Conservation (phyloP, 1,284 basidiomycete species). For the Tylopilus orsonianus region DNA sequence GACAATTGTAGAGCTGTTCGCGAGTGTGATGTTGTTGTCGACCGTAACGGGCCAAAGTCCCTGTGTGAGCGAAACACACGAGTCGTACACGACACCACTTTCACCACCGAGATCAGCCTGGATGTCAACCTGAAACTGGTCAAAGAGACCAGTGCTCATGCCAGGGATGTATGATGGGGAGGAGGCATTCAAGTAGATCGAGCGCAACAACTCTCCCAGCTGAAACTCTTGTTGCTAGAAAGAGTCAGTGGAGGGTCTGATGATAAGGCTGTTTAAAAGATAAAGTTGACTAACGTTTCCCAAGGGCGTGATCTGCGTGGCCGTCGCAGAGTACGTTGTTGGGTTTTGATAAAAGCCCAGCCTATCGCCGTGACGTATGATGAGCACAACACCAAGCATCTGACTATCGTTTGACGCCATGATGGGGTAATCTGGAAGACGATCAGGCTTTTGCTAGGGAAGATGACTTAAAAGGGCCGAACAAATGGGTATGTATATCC, state of each 20-base stretch:
- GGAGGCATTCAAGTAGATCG: slow-evolving; percentile 58
- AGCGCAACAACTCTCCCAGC: slow-evolving; percentile 62
- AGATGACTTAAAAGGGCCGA: neutral
- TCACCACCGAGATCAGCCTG: slow-evolving; percentile 78
- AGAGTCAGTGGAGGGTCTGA: neutral
- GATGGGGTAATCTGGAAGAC: neutral
- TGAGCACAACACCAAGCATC: slow-evolving; percentile 56
- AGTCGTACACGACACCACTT: slow-evolving; percentile 70
- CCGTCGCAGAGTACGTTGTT: slow-evolving; percentile 59
- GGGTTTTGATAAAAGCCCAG: slow-evolving; percentile 65
- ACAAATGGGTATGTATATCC: neutral
- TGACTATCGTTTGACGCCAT: slow-evolving; percentile 23
- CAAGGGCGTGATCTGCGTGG: slow-evolving; percentile 73
- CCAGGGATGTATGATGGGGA: slow-evolving; percentile 60
- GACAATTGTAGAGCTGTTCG: slow-evolving; percentile 69
- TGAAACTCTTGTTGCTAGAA: slow-evolving; percentile 55
- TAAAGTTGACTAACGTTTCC: slow-evolving; percentile 54
- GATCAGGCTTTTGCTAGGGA: neutral
- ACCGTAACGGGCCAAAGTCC: slow-evolving; percentile 63
- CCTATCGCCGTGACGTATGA: slow-evolving; percentile 67
- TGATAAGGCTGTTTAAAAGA: neutral
- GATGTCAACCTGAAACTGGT: slow-evolving; percentile 41
- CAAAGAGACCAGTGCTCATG: slow-evolving; percentile 53
- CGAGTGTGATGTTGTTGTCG: slow-evolving; percentile 56
- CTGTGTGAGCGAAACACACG: slow-evolving; percentile 68